Evolutionary conservation across 257 asterid species (phyloP), one percentile per base, ranked within the genome.

Genomic region (Scutellaria baicalensis): DNA sequence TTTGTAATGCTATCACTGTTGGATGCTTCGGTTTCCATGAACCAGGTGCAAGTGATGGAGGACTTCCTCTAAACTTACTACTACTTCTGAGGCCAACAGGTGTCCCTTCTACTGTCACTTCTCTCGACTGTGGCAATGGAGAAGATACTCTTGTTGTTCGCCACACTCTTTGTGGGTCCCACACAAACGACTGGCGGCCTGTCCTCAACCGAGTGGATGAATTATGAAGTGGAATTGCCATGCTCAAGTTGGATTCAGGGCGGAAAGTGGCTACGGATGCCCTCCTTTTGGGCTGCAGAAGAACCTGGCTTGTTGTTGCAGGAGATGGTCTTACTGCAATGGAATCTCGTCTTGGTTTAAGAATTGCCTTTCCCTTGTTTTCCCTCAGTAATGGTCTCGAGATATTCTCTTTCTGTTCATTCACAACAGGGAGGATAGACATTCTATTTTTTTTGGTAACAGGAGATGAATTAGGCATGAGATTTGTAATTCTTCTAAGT

Each of bases 91-190:
- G 71, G 23, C 72, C 85, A n/a, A 76, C 27, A 0, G 97, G 95
- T 21, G 96, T 89, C 48, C 81, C 85, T 69, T 74, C 80, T 45
- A 72, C 68, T 0, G 81, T n/a, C 5, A 84, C 52, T 67, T 83
- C 86, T 39, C 77, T 75, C 56, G 51, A 58, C 59, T 80, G 85
- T 39, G 83, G 80, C 71, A 75, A n/a, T 18, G 98, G 96, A 68
- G 98, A 90, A 59, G 78, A 75, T 59, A 69, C 79, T 63, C 86
- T 88, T 3, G 96, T 78, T 8, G 88, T 79, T 33, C 85, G 74
- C 95, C 96, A 88, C 18, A 89, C 82, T 64, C 84, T 84, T 40
- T 88, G 85, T 35, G 92, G 94, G 35, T 92, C 98, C 98, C 96
- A 86, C 18, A 89, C 88, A 35, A 80, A 83, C 10, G 91, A 87